Conservation (phyloP, 2,329 filamentous ascomycete genomes). For the Alternaria ventricosa region DNA sequence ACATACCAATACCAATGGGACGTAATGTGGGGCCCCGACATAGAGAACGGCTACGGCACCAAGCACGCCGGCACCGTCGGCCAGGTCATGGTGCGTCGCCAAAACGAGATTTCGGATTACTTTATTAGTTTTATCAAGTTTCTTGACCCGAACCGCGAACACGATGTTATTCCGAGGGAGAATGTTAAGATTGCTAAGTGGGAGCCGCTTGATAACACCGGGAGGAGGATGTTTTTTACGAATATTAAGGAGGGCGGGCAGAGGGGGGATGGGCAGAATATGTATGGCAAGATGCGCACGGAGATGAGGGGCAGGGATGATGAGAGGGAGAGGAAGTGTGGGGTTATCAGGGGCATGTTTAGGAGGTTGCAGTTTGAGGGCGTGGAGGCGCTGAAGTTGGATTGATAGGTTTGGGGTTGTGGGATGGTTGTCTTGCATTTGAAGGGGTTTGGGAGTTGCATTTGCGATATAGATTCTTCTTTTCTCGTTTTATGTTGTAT, state of each 20-base stretch:
- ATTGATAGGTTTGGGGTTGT: background rate
- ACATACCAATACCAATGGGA: slow-evolving; percentile 47
- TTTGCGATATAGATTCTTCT: background rate
- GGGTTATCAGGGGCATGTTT: slow-evolving; percentile 27
- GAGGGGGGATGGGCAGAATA: slow-evolving; percentile 27
- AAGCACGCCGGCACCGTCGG: slow-evolving; percentile 44
- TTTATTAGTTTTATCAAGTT: slow-evolving; percentile 44
- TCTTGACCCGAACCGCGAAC: slow-evolving; percentile 39
- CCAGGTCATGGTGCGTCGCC: slow-evolving; percentile 38
- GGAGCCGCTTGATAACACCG: slow-evolving; percentile 29
- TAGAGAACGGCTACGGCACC: slow-evolving; percentile 41
- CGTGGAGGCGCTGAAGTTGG: slow-evolving; percentile 23
- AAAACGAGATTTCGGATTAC: slow-evolving; percentile 40
- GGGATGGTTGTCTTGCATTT: background rate
- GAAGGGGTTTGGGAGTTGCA: background rate
- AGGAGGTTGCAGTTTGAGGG: slow-evolving; percentile 36
- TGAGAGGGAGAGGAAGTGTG: slow-evolving; percentile 27
- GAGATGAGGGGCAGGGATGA: slow-evolving; percentile 29
- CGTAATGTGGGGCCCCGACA: slow-evolving; percentile 40
- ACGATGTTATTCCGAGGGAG: slow-evolving; percentile 4
- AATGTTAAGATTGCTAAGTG: slow-evolving; percentile 21
- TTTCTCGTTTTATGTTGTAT: background rate
- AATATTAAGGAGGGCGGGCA: slow-evolving; percentile 37
- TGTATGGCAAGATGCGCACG: slow-evolving; percentile 30
- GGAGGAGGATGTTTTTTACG: slow-evolving; percentile 37